A percentile compares a stretch with the other conserved stretches of the same genome.
phyloP scores from a whole-genome alignment of 441 rosid genomes.

The Gossypium laxum region DNA sequence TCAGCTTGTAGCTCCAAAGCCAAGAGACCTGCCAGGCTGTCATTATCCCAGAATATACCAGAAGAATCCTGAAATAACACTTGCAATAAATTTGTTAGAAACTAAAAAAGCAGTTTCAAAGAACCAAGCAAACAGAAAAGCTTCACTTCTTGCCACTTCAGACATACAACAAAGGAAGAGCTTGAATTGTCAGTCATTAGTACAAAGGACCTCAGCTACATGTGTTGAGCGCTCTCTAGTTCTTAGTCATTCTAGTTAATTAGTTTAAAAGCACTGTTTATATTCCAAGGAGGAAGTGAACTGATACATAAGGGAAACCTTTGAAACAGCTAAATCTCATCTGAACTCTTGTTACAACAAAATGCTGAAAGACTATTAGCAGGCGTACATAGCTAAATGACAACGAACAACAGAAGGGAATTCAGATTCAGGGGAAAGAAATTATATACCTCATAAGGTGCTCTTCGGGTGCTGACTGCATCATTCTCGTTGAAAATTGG shows the following conservation, averaged over 20 bases:
- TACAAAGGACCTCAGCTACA: not conserved
- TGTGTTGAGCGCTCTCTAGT: not conserved
- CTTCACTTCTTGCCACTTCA: constrained; percentile 2
- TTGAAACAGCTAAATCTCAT: not conserved
- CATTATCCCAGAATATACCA: constrained; percentile 25
- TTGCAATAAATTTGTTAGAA: constrained; percentile 3
- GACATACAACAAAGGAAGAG: constrained; percentile 2
- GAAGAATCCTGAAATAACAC: constrained; percentile 27
- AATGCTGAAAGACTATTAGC: not conserved
- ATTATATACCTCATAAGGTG: constrained; percentile 36
- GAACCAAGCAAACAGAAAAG: not conserved
- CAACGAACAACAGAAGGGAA: not conserved
- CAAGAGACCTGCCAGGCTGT: constrained; percentile 27
- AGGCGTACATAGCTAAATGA: not conserved
- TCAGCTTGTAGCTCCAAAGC: constrained; percentile 19
- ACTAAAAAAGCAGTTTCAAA: not conserved
- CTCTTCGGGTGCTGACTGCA: constrained; percentile 41
- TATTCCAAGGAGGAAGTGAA: not conserved
- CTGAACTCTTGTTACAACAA: not conserved
- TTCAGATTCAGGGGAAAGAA: not conserved
- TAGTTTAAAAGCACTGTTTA: not conserved
- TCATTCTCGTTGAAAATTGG: constrained; percentile 50
- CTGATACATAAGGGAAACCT: not conserved
- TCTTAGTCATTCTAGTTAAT: not conserved
- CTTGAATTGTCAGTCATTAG: not conserved